Conservation (phyloP, 768 basidiomycete species). For the Mrakia gelida region DNA sequence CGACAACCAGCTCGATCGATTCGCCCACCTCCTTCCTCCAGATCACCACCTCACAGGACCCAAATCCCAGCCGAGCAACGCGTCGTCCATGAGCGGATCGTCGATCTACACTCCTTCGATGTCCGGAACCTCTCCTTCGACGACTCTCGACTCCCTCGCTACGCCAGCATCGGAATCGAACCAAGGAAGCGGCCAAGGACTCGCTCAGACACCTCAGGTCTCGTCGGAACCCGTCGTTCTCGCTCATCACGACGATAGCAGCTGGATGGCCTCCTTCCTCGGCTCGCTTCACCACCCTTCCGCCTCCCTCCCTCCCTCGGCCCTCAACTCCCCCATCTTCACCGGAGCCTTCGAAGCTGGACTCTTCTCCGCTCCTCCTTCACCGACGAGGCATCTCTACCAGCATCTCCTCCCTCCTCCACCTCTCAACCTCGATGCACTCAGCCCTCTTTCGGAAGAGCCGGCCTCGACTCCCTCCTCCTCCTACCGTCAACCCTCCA, state of each 20-base stretch:
- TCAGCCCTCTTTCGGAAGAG: constrained; percentile 13
- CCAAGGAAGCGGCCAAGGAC: not conserved
- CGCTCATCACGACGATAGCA: constrained; percentile 25
- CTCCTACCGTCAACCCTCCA: not conserved
- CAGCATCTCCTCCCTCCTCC: constrained; percentile 22
- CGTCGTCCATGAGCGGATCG: not conserved
- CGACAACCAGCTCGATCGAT: constrained; percentile 23
- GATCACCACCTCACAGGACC: constrained; percentile 3
- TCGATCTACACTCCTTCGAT: constrained; percentile 7
- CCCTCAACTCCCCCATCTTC: constrained; percentile 67
- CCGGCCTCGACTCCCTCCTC: not conserved
- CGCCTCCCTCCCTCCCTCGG: constrained; percentile 52
- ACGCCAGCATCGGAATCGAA: constrained; percentile 11
- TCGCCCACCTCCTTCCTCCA: constrained; percentile 20
- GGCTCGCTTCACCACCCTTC: constrained; percentile 31
- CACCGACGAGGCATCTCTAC: constrained; percentile 25
- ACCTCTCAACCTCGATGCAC: constrained; percentile 18
- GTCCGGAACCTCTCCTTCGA: constrained; percentile 21
- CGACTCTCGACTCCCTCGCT: constrained; percentile 24
- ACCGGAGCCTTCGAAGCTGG: constrained; percentile 40
- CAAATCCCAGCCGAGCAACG: not conserved
- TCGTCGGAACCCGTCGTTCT: constrained; percentile 6
- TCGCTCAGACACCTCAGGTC: not conserved
- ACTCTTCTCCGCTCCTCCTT: constrained; percentile 30
- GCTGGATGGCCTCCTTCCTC: constrained; percentile 31